phyloP scores from a whole-genome alignment of 1,284 basidiomycete species.

The Peniophora sp. region DNA sequence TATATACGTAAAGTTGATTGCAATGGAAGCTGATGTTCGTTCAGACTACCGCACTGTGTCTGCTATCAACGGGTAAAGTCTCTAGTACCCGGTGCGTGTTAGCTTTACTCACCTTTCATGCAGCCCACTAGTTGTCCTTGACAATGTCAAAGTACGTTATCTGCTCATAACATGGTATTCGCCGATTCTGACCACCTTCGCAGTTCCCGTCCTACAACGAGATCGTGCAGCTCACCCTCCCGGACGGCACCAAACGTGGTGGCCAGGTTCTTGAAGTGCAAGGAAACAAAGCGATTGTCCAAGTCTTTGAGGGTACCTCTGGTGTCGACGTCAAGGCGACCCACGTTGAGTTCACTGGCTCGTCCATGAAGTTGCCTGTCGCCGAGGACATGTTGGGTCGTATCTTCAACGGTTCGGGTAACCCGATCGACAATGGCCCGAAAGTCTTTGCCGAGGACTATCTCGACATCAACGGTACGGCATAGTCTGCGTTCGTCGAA shows the following conservation, averaged over 20 bases:
- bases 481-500: conserved; percentile 2
- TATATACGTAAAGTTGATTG: neutral
- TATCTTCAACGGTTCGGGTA: conserved; percentile 98
- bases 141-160: conserved; percentile 86
- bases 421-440: conserved; percentile 97
- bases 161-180: conserved; percentile 5
- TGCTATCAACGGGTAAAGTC: conserved; percentile 77
- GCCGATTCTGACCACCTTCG: conserved; percentile 1
- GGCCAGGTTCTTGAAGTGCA: conserved; percentile 98
- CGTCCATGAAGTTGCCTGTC: conserved; percentile 97
- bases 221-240: conserved; percentile 93
- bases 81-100: conserved; percentile 3
- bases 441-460: conserved; percentile 99
- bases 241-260: conserved; percentile 91
- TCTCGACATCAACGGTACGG: conserved; percentile 96
- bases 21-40: conserved; percentile 1
- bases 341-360: conserved; percentile 97
- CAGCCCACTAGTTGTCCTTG: conserved; percentile 91
- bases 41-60: conserved; percentile 17
- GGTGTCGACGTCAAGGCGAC: conserved; percentile 97
- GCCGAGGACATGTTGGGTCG: conserved; percentile 99
- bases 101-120: conserved; percentile 12
- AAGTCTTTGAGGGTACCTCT: conserved; percentile 98
- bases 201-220: conserved; percentile 99
- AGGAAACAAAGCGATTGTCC: conserved; percentile 98